These are phyloP conservation scores for Wallacemonas collosoma DNA, from an alignment of 208 protist species.

Conservation along the genomic window DNA sequence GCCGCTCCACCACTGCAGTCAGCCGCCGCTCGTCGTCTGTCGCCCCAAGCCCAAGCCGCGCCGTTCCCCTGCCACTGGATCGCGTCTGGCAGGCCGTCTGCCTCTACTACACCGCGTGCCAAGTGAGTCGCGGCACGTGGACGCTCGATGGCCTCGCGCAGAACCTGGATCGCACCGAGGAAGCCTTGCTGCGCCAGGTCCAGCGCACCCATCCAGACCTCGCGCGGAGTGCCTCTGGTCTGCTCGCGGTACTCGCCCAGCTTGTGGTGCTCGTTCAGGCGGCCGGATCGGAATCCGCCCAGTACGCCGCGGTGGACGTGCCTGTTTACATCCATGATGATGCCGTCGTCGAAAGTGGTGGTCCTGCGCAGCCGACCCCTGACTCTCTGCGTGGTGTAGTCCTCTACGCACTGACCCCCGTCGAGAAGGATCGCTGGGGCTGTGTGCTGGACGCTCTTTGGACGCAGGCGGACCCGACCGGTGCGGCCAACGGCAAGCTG, in stretches of 20 bases:
- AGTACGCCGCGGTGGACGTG: conserved; percentile 24
- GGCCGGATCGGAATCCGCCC: conserved; percentile 12
- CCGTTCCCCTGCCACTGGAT: conserved; percentile 12
- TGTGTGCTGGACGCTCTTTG: conserved; percentile 70
- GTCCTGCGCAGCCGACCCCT: neutral
- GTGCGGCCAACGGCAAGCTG: conserved; percentile 48
- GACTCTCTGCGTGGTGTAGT: conserved; percentile 17
- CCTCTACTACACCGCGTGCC: conserved; percentile 37
- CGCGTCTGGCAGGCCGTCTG: conserved; percentile 34
- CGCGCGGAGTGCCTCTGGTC: conserved; percentile 19
- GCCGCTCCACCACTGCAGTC: neutral
- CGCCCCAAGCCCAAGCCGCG: conserved; percentile 10
- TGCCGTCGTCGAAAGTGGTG: conserved; percentile 10
- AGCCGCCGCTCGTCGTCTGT: conserved; percentile 16
- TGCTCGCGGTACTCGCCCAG: conserved; percentile 35
- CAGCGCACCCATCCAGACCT: neutral
- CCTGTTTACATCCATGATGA: conserved; percentile 30
- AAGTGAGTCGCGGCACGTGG: conserved; percentile 34
- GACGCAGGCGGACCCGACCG: conserved; percentile 67
- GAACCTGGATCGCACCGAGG: conserved; percentile 14
- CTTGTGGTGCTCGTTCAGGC: conserved; percentile 24
- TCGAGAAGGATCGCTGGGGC: conserved; percentile 58
- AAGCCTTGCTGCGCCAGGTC: neutral
- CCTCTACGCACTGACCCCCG: conserved; percentile 29
- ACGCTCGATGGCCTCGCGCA: conserved; percentile 13